Base-by-base conservation (phyloP, 1,139 yeast species). In the Kurtzmaniella quercitrusa region DNA sequence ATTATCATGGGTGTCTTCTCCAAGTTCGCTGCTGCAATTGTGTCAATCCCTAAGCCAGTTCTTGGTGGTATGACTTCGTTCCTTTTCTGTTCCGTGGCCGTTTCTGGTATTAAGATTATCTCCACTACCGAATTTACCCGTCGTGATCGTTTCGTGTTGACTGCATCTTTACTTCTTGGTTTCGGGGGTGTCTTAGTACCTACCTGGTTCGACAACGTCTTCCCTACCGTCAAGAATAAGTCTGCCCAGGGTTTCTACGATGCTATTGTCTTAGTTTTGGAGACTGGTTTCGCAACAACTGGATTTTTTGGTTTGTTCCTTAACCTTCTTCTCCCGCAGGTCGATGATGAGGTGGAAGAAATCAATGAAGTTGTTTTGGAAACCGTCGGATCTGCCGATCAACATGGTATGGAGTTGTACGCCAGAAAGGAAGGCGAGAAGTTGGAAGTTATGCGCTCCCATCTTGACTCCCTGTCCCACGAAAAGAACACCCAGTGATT, bases 11-110 rank as follows among this genome's bases (percentile, higher is more conserved):
- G 97, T 36, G 65, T 88, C 33, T 86, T 89, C 59, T 74, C 94
- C 53, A 88, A 88, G 65, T 88, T 89, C 63, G 93, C 95, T 18
- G 96, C 95, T 21, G 91, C 95, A 23, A 73, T 89, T 46, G 88
- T 84, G 28, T 77, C 95, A 28, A 89, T 89, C 55, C 96, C 96
- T 38, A 76, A 74, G 47, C 76, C 96, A 0, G 93, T 88, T 20
- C 72, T 88, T 47, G 96, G 96, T 44, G 96, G 96, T 49, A 87
- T 88, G 95, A 88, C 96, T 23, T 75, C 95, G 4, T 89, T 88
- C 70, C 69, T 89, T 47, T 89, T 88, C 74, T 78, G 91, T 30
- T 80, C 95, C 11, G 96, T 89, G 42, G 91, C 95, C 0, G 93
- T 87, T 34, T 86, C 95, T 1, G 97, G 97, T 56, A 66, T 89